Percentiles rank a stretch among this genome's conserved stretches.
Evolutionary conservation across 495 filamentous ascomycete species (phyloP).

Genomic region (Recurvomyces mirabilis): DNA sequence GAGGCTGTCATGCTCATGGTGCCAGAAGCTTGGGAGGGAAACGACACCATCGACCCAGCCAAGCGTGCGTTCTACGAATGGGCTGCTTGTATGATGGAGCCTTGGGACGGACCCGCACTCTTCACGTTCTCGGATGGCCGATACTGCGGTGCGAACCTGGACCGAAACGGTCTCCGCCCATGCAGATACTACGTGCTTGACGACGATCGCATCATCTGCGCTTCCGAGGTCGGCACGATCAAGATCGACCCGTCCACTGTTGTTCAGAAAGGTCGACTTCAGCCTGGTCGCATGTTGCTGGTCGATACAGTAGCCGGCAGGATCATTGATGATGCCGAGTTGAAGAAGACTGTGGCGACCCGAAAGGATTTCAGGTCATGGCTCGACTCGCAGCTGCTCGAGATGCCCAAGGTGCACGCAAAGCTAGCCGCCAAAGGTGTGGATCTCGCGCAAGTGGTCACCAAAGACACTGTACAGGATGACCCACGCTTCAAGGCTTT

Average conservation of each 20-base stretch:
- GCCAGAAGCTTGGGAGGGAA: conserved; percentile 97
- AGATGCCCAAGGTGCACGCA: conserved; percentile 60
- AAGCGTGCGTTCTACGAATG: conserved; percentile 99
- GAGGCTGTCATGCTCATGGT: conserved; percentile 99
- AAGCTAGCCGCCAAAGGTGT: conserved; percentile 46
- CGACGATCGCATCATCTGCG: conserved; percentile 96
- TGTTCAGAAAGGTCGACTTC: conserved; percentile 87
- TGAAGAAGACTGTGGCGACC: conserved; percentile 79
- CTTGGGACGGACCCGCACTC: conserved; percentile 95
- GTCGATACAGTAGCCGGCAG: conserved; percentile 92
- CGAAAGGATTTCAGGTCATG: conserved; percentile 80
- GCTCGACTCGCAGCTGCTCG: conserved; percentile 80
- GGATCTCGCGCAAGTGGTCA: conserved; percentile 53
- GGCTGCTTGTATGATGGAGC: conserved; percentile 99
- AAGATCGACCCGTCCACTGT: conserved; percentile 81
- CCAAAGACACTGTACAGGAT: conserved; percentile 66
- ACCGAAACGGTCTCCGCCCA: conserved; percentile 91
- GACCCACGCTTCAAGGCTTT: conserved; percentile 80
- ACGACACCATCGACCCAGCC: conserved; percentile 78
- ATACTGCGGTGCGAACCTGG: conserved; percentile 97
- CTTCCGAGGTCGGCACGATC: conserved; percentile 95
- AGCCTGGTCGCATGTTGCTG: conserved; percentile 94
- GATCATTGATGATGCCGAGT: conserved; percentile 89
- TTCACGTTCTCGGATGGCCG: conserved; percentile 98
- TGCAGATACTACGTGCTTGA: conserved; percentile 98